Conservation (phyloP, 164 flowering plant species). For the Piper longum region DNA sequence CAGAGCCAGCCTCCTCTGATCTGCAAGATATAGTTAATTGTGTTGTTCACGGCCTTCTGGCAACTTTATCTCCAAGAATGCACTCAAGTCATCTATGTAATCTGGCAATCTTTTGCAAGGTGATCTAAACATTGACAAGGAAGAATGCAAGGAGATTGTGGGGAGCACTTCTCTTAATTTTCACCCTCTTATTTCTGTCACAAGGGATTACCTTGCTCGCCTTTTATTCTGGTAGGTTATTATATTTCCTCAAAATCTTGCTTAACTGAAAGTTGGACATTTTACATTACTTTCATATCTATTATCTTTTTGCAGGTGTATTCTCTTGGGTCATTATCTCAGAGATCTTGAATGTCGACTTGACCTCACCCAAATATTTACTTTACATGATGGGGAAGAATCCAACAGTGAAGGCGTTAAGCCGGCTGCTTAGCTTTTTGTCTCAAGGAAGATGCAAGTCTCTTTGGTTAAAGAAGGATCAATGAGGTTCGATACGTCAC, state of each 20-base stretch:
- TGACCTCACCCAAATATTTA: conserved; percentile 50
- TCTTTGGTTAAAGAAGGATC: neutral
- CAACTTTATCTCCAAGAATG: conserved; percentile 75
- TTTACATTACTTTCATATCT: no score
- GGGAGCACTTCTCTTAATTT: conserved; percentile 64
- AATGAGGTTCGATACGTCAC: no score
- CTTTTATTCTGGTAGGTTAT: conserved; percentile 65
- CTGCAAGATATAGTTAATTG: conserved; percentile 53
- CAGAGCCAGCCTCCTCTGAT: conserved; percentile 66
- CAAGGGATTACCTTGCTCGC: conserved; percentile 72
- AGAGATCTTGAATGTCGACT: conserved; percentile 69
- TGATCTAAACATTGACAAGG: conserved; percentile 23
- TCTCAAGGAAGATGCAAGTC: neutral
- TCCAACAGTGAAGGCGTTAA: conserved; percentile 15
- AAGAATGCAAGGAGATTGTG: conserved; percentile 47
- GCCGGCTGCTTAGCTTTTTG: conserved; percentile 5
- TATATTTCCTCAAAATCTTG: neutral
- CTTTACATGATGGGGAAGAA: conserved; percentile 20
- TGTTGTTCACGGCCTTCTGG: conserved; percentile 75
- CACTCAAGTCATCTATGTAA: conserved; percentile 44
- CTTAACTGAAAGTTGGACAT: neutral
- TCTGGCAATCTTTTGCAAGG: conserved; percentile 32
- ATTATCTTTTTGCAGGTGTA: conserved; percentile 38
- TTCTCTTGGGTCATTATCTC: conserved; percentile 71
- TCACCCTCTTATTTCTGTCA: conserved; percentile 64